A percentile compares a stretch with the other conserved stretches of the same genome.
Evolutionary conservation across 2,329 filamentous ascomycete genomes (phyloP).

Genomic region (Neofusicoccum ribis): DNA sequence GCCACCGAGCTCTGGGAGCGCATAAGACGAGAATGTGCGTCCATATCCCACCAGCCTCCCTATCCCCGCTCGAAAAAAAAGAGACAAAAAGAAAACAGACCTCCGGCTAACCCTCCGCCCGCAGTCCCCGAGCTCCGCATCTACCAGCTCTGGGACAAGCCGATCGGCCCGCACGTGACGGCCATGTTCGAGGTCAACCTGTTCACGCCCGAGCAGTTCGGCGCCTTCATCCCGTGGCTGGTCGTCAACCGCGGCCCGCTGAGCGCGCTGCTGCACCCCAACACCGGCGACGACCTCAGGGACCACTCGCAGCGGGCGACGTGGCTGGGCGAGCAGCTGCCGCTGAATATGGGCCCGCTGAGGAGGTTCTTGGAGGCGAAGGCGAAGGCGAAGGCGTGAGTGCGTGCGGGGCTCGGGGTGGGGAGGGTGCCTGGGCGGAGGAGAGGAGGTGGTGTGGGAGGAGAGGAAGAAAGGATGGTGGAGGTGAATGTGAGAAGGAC

Average conservation of each 20-base stretch:
- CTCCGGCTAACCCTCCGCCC: no score
- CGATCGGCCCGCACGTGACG: constrained; percentile 77
- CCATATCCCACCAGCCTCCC: background rate
- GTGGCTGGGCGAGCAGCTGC: constrained; percentile 70
- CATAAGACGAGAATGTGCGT: constrained; percentile 74
- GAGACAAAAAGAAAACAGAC: background rate
- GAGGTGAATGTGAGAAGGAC: no score
- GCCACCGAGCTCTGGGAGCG: constrained; percentile 74
- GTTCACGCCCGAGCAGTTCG: constrained; percentile 83
- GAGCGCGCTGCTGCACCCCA: constrained; percentile 79
- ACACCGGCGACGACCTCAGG: constrained; percentile 64
- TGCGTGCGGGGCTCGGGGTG: no score
- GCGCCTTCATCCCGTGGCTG: constrained; percentile 84
- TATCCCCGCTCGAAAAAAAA: background rate
- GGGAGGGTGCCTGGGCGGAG: background rate
- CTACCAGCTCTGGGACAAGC: constrained; percentile 74
- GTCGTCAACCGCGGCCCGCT: constrained; percentile 78
- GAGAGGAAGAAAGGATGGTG: background rate
- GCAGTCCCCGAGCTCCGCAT: constrained; percentile 81
- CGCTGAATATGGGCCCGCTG: constrained; percentile 59
- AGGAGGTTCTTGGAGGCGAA: constrained; percentile 29
- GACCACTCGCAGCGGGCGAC: constrained; percentile 70
- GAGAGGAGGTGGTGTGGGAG: background rate
- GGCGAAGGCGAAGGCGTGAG: constrained; percentile 1
- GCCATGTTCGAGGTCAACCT: constrained; percentile 94